These are phyloP conservation scores for Cladophialophora bantiana DNA, from an alignment of 2,329 filamentous ascomycete genomes.

Conservation along the genomic window DNA sequence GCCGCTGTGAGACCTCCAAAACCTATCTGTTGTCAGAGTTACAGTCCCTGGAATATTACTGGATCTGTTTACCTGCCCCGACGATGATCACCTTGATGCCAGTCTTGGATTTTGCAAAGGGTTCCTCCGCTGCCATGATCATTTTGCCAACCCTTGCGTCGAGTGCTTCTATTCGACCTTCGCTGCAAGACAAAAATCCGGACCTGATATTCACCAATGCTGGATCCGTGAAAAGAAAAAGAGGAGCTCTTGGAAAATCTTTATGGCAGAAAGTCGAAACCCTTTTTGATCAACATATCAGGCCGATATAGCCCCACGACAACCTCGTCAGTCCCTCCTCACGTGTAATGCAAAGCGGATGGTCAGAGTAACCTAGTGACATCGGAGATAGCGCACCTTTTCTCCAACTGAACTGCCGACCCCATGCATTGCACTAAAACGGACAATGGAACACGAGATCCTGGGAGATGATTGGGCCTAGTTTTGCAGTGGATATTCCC, in stretches of 20 bases:
- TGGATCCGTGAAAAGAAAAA: background rate
- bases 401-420: constrained; percentile 35
- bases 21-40: constrained; percentile 31
- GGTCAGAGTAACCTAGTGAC: constrained; percentile 7
- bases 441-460: constrained; percentile 32
- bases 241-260: constrained; percentile 5
- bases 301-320: constrained; percentile 27
- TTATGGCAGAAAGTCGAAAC: constrained; percentile 1
- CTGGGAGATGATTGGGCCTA: constrained; percentile 21
- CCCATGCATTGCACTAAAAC: constrained; percentile 33
- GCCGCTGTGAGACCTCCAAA: constrained; percentile 47
- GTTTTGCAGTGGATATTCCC: constrained; percentile 12
- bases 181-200: background rate
- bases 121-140: constrained; percentile 26
- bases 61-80: constrained; percentile 47
- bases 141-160: constrained; percentile 9
- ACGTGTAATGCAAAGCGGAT: constrained; percentile 12
- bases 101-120: constrained; percentile 55
- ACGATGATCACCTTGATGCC: constrained; percentile 60
- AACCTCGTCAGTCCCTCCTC: constrained; percentile 11
- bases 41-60: background rate
- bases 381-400: constrained; percentile 16
- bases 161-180: background rate
- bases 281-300: constrained; percentile 14
- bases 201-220: background rate